Base-by-base conservation (phyloP, 23 red algal species). In the Pyropia haitanensis region DNA sequence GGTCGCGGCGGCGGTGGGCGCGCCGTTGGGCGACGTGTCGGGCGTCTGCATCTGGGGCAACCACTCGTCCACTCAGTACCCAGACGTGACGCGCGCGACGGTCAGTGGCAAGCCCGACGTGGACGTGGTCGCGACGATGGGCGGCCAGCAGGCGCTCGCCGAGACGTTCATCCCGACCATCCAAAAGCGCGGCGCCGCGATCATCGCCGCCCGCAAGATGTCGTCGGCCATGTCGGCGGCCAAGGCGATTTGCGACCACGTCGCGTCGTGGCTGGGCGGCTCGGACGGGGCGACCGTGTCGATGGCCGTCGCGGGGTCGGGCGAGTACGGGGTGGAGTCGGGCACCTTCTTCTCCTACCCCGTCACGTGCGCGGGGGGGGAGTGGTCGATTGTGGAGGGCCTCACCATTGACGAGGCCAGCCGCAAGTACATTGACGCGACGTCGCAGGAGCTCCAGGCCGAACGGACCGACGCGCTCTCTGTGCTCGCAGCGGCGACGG, bases 61-160 rank as follows among this genome's bases (percentile, higher is more conserved):
- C 53, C 94, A 98, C 65, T 98, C 94, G 1, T 53, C 75, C 27
- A 98, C 79, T 3, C 94, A 98, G 72, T 98, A 91, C 50, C 94
- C 94, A 2, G 86, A 98, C 51, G 65, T 98, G 57, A 78, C 66
- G 27, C 68, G 51, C 29, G 90, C 77, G 1, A 73, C 39, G 23
- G 82, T 76, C 14, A 51, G 51, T 16, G 77, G 66, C 44, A 67
- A 77, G 31, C 50, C 67, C 14, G 19, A 64, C 5, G 81, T 79
- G 18, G 54, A 71, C 20, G 67, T 18, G 18, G 10, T 90, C 27
- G 33, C 31, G 0, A 71, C 63, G 60, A 24, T 90, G n/a, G 82
- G 83, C 33, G 85, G 88, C 39, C 56, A 55, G 17, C 29, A 60
- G 21, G 64, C 24, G 5, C 50, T 98, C 50, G 72, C 65, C 8